Evolutionary conservation across 192 early-diverging fungal genomes (phyloP), one percentile per base, ranked within the genome.

Genomic region (Cetraspora pellucida): DNA sequence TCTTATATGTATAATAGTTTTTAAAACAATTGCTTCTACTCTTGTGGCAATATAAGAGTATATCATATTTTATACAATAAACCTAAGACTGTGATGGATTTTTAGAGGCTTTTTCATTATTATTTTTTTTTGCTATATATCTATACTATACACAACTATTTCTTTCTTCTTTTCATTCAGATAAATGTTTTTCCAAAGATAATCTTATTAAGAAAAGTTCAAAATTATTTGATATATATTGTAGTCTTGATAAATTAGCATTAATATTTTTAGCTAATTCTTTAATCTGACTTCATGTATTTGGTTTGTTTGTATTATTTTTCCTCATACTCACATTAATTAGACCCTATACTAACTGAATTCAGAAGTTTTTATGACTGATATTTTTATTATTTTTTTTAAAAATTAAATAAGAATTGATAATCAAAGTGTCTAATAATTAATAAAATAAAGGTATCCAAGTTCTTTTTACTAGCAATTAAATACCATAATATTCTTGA

Each of bases 401-500:
- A 66, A 28, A 37, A 37, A 37, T 37, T 52, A 52, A 44, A 66
- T 67, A 77, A 17, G 8, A 49, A 55, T 77, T 77, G 17, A 77
- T 28, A 25, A 68, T 65, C 14, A 25, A 44, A 46, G 64, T 68
- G 47, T 77, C 75, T 31, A 68, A 55, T 65, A 68, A 37, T 64
- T 49, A 77, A 68, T 25, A 63, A 55, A 68, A 77, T 30, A 77
- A 55, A 2, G 60, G 60, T 16, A 79, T 25, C 46, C 72, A 79
- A 65, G 43, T 79, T 21, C 71, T 49, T 27, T 23, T 50, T 9
- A 70, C 45, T 23, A 27, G 23, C 54, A 75, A 58, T 58, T 79
- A 61, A n/a, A 47, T 60, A 31, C 49, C 55, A 47, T 74, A 79
- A 28, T 79, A 74, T 47, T 27, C 37, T n/a, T n/a, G n/a, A n/a